Evolutionary conservation across 495 filamentous ascomycete species (phyloP).

Genomic region (Zalerion maritima): DNA sequence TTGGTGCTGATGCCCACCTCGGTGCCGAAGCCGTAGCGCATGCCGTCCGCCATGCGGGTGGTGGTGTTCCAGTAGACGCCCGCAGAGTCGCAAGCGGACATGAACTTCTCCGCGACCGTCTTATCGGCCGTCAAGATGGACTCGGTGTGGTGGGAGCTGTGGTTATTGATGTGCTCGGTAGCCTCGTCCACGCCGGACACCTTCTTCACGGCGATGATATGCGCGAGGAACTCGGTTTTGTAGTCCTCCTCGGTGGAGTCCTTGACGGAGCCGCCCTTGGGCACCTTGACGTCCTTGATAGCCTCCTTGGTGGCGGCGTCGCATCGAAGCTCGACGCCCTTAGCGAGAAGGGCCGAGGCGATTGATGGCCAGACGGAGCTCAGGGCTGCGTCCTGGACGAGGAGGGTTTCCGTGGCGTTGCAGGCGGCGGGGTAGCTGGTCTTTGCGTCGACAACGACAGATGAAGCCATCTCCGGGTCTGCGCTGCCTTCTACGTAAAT

Average conservation of each 20-base stretch:
- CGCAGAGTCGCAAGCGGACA: constrained; percentile 70
- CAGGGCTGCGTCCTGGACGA: constrained; percentile 66
- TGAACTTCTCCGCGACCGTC: constrained; percentile 59
- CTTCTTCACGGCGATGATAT: constrained; percentile 72
- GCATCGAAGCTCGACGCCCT: constrained; percentile 75
- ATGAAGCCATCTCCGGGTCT: constrained; percentile 52
- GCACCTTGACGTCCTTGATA: constrained; percentile 22
- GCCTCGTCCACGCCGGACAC: constrained; percentile 54
- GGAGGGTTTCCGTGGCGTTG: constrained; percentile 79
- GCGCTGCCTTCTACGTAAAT: constrained; percentile 78
- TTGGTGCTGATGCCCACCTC: constrained; percentile 98
- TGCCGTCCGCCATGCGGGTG: constrained; percentile 87
- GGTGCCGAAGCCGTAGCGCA: constrained; percentile 93
- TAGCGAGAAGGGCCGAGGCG: constrained; percentile 52
- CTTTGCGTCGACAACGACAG: constrained; percentile 83
- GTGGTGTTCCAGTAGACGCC: constrained; percentile 97
- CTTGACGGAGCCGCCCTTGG: constrained; percentile 41
- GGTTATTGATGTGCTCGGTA: constrained; percentile 74
- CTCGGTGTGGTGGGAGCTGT: constrained; percentile 93
- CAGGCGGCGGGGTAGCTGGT: constrained; percentile 92
- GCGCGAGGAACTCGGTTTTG: constrained; percentile 77
- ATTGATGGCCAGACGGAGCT: constrained; percentile 52
- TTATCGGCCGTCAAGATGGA: constrained; percentile 61
- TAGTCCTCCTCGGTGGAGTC: constrained; percentile 57
- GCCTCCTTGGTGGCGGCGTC: constrained; percentile 51